These are phyloP conservation scores for Coemansia asiatica DNA, from an alignment of 192 early-diverging fungal genomes.

Conservation along the genomic window DNA sequence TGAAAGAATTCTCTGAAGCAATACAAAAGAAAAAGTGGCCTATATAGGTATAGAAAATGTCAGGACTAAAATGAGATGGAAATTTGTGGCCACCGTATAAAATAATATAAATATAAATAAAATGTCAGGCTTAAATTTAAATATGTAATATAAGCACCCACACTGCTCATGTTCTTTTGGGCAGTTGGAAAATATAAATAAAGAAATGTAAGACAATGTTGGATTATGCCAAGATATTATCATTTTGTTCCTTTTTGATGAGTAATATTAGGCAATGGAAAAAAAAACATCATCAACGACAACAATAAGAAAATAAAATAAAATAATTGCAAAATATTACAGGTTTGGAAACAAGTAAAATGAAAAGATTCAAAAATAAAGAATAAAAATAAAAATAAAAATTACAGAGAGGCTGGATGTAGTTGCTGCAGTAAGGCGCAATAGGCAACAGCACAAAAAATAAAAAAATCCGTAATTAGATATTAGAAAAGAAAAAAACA, in stretches of 20 bases:
- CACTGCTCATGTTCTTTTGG: too few species aligned
- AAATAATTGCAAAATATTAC: background rate
- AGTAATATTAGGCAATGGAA: background rate
- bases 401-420: conserved; percentile 4
- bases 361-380: background rate
- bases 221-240: background rate
- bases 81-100: too few species aligned
- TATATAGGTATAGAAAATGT: too few species aligned
- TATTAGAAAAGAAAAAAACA: too few species aligned
- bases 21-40: too few species aligned
- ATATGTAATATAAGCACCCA: too few species aligned
- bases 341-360: background rate
- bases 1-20: background rate
- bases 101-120: too few species aligned
- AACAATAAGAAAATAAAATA: background rate
- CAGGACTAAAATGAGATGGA: too few species aligned
- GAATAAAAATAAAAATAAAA: background rate
- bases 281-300: background rate
- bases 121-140: too few species aligned
- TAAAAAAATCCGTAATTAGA: background rate
- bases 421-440: conserved; percentile 9
- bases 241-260: background rate
- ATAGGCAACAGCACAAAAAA: background rate
- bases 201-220: too few species aligned
- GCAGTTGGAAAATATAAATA: too few species aligned